Evolutionary conservation across 2,329 filamentous ascomycete genomes (phyloP), one percentile per base, ranked within the genome.

Genomic region (Alternaria postmessia): DNA sequence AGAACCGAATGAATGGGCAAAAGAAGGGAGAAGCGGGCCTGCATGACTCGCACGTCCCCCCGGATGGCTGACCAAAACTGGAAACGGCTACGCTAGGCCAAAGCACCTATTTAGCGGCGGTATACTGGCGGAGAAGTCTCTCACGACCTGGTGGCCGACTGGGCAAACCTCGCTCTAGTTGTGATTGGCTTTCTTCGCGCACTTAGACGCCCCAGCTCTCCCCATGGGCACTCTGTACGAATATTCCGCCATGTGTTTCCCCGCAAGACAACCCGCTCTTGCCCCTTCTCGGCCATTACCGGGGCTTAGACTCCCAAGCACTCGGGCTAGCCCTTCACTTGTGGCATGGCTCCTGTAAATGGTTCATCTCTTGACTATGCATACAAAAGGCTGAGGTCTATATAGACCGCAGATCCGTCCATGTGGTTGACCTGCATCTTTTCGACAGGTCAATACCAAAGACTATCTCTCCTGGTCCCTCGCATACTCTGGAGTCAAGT

Each of bases 41-140:
- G 26, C 39, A 2, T 48, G 55, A 58, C 59, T 62, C 58, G 58
- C 20, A 20, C 24, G 30, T 26, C 24, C 51, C 41, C 51, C 53
- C 44, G 56, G 38, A 36, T 34, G 36, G 36, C 42, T 26, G 16
- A 16, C 42, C 48, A 43, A 22, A 54, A 53, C 11, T 42, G 56
- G 59, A 46, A 55, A 41, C 24, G 39, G 42, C n/a, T 12, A 60
- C 56, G 56, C 47, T 14, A 28, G 42, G 28, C 16, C 12, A 32
- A 38, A 8, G 30, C 42, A 38, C 42, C 39, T 39, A 30, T 30
- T 43, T 69, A 67, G 66, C 57, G 65, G 66, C 66, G 66, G 63
- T 28, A 42, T 64, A 69, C 8, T 18, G 36, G 41, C 62, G 66
- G 64, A 64, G 58, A 69, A 64, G 63, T 63, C 54, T 62, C 63